phyloP scores from a whole-genome alignment of 495 filamentous ascomycete species.

The Poronia punctata region DNA sequence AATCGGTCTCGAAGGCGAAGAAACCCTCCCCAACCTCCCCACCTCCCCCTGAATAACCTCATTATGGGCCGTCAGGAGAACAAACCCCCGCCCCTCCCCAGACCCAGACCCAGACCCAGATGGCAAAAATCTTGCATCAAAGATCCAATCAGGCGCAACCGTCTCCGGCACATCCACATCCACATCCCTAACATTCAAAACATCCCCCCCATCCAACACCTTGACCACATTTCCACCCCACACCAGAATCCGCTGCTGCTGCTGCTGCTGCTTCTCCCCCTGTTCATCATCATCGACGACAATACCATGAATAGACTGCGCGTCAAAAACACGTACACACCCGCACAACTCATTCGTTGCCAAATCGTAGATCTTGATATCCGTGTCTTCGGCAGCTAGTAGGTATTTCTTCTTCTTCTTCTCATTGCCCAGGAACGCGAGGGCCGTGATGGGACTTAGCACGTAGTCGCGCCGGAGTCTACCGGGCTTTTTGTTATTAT shows the following conservation, averaged over 20 bases:
- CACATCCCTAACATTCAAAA: not conserved
- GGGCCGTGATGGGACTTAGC: conserved; percentile 52
- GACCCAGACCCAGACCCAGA: conserved; percentile 16
- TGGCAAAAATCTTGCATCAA: conserved; percentile 58
- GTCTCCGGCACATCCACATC: conserved; percentile 21
- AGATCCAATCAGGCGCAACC: conserved; percentile 70
- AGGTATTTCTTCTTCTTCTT: conserved; percentile 36
- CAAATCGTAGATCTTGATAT: conserved; percentile 54
- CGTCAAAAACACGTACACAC: conserved; percentile 46
- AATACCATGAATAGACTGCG: conserved; percentile 67
- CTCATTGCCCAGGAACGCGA: conserved; percentile 37
- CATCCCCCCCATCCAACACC: conserved; percentile 9
- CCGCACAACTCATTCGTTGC: conserved; percentile 27
- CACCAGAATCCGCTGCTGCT: conserved; percentile 30
- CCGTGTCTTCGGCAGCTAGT: conserved; percentile 68
- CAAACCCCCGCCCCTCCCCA: no score
- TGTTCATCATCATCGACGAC: conserved; percentile 18
- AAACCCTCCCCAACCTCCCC: conserved; percentile 34
- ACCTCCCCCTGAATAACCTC: conserved; percentile 42
- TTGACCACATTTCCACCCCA: conserved; percentile 49
- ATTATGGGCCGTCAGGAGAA: conserved; percentile 81
- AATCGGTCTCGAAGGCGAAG: conserved; percentile 71
- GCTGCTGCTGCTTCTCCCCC: conserved; percentile 12
- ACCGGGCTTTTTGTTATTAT: no score
- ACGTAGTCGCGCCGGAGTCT: conserved; percentile 28